Conservation (phyloP, 306 rosid species). For the Bauhinia variegata region DNA sequence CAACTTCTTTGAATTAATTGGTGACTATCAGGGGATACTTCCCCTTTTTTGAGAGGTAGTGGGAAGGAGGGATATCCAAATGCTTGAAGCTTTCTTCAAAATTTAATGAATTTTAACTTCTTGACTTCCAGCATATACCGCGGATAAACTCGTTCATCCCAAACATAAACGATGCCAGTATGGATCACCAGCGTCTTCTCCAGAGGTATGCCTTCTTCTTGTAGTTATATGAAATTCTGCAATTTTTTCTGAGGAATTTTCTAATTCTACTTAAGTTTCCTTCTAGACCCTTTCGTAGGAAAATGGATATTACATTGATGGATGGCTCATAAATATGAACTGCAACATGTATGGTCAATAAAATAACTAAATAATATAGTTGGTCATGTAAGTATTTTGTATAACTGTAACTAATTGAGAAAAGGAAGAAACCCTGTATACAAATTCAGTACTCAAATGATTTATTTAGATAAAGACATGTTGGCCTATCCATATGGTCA, state of each 20-base stretch:
- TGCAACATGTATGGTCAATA: no score
- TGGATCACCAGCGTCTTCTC: conserved; percentile 83
- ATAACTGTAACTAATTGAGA: no score
- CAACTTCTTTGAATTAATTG: no score
- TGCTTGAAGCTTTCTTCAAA: background rate
- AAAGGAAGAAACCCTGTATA: conserved; percentile 8
- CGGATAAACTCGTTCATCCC: conserved; percentile 83
- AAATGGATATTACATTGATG: no score
- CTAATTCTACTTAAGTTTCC: no score
- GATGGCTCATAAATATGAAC: no score
- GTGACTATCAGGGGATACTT: no score
- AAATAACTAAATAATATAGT: background rate
- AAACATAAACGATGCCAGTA: conserved; percentile 67
- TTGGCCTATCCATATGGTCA: no score
- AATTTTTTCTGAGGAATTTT: conserved; percentile 25
- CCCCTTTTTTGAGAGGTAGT: background rate
- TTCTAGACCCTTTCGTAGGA: no score
- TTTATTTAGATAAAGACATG: background rate
- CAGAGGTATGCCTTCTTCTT: conserved; percentile 62
- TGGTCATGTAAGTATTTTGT: no score
- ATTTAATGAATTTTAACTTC: conserved; percentile 31
- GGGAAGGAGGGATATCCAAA: background rate
- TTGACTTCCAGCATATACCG: conserved; percentile 75
- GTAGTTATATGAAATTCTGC: conserved; percentile 9
- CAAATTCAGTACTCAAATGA: conserved; percentile 9